Conservation (phyloP, 2,329 filamentous ascomycete species). For the Hymenoscyphus fructigenus region DNA sequence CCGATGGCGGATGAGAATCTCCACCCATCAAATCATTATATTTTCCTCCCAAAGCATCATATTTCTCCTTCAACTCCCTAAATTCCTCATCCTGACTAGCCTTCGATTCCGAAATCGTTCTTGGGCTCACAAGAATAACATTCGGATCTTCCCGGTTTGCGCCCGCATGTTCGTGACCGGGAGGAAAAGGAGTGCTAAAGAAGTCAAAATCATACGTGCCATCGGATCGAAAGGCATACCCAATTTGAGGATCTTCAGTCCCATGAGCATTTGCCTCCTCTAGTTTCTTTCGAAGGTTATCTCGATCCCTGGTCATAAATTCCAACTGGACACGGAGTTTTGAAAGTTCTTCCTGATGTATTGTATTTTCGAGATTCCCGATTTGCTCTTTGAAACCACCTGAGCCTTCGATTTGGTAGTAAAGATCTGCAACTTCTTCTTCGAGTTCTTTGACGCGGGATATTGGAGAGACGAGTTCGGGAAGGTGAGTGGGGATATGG, state of each 20-base stretch:
- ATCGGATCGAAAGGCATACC: neutral
- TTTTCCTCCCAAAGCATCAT: neutral
- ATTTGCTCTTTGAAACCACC: neutral
- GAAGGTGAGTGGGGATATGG: neutral
- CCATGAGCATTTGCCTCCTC: neutral
- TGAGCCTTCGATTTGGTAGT: conserved; percentile 3
- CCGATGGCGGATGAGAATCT: neutral
- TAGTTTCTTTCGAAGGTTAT: neutral
- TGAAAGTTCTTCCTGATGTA: neutral
- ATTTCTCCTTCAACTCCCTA: neutral
- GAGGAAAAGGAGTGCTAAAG: neutral
- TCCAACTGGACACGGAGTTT: neutral
- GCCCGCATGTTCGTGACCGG: neutral
- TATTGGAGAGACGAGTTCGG: neutral
- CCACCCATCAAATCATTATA: neutral
- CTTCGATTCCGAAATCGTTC: neutral
- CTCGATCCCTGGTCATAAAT: neutral
- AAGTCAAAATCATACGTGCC: conserved; percentile 4
- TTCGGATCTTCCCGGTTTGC: neutral
- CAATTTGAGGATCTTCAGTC: neutral
- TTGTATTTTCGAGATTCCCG: neutral
- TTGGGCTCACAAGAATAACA: neutral
- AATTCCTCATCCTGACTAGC: neutral
- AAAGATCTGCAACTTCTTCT: neutral
- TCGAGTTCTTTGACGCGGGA: neutral